Evolutionary conservation across 208 protist species (phyloP), one percentile per base, ranked within the genome.

Genomic region (Leishmania tarentolae): DNA sequence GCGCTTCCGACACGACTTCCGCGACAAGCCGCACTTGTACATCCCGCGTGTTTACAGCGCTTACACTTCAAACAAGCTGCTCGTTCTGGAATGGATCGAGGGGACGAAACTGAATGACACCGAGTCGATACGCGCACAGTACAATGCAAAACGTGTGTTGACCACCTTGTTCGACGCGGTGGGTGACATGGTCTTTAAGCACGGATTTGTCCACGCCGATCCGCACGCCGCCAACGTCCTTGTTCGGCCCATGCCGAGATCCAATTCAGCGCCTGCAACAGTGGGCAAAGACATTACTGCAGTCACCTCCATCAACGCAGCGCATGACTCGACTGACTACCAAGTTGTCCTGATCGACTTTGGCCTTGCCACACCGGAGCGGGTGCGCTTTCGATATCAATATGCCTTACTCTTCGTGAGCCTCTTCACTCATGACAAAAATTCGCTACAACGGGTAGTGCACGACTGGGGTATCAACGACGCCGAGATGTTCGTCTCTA

Each of bases 61-160:
- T 15, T 83, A 94, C 61, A 96, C 91, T 0, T 92, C 91, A 31
- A 79, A 78, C 69, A 82, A 90, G 6, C 82, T 99, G 17, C 84
- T 99, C 5, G 94, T 97, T 52, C 91, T 98, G 94, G 97, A 99
- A 80, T 99, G 97, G 93, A 89, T 98, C 11, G 89, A 98, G 53
- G 98, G 87, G 21, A 86, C 91, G 2, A 96, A 95, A 76, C 61
- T 98, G 42, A 75, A 87, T 6, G 91, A 98, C 17, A 88, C 93
- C 7, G 87, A 93, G 21, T 78, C 59, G 2, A 82, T 98, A n/a
- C 82, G 84, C 0, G 72, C 79, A 46, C 78, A 86, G 37, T 97
- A 90, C 87, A 72, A 92, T 74, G 89, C 76, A 17, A 82, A 76
- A 17, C 77, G 61, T 8, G 86, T 96, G 72, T 81, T 97, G 31